These are phyloP conservation scores for Linnemannia elongata DNA, from an alignment of 192 early-diverging fungal genomes.

Conservation along the genomic window DNA sequence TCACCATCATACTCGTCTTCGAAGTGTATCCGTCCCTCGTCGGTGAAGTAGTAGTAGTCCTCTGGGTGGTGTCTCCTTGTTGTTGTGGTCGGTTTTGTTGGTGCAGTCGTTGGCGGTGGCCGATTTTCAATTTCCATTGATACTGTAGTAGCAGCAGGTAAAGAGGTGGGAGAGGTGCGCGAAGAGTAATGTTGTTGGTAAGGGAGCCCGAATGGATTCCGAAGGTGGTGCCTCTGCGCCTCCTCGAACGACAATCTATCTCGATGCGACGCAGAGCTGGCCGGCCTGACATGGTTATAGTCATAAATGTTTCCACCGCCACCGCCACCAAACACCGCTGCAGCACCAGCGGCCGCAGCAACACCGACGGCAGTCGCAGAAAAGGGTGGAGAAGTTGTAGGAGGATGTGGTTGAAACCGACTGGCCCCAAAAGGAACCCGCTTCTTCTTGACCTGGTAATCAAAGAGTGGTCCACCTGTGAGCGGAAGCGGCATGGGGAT, in stretches of 20 bases:
- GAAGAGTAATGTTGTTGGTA: not conserved
- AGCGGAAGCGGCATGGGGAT: slow-evolving; percentile 26
- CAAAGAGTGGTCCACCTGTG: slow-evolving; percentile 15
- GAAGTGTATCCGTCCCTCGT: not conserved
- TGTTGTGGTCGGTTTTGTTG: not conserved
- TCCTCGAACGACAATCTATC: slow-evolving; percentile 12
- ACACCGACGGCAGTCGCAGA: not conserved
- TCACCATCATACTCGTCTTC: not conserved
- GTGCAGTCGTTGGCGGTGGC: not conserved
- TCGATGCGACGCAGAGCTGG: not conserved
- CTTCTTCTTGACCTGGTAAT: slow-evolving; percentile 27
- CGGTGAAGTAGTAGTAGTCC: not conserved
- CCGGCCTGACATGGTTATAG: not conserved
- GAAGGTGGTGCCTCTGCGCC: slow-evolving; percentile 10
- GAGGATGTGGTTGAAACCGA: not conserved
- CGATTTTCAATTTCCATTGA: not conserved
- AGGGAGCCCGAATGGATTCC: not conserved
- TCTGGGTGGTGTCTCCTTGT: not conserved
- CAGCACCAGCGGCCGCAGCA: not conserved
- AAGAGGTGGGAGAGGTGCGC: not conserved
- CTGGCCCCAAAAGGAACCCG: slow-evolving; percentile 7
- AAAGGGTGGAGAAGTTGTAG: not conserved
- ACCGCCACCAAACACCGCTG: not conserved
- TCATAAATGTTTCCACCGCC: not conserved
- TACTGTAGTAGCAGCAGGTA: not conserved